phyloP scores from a whole-genome alignment of 768 basidiomycete species.

The Bullera alba region DNA sequence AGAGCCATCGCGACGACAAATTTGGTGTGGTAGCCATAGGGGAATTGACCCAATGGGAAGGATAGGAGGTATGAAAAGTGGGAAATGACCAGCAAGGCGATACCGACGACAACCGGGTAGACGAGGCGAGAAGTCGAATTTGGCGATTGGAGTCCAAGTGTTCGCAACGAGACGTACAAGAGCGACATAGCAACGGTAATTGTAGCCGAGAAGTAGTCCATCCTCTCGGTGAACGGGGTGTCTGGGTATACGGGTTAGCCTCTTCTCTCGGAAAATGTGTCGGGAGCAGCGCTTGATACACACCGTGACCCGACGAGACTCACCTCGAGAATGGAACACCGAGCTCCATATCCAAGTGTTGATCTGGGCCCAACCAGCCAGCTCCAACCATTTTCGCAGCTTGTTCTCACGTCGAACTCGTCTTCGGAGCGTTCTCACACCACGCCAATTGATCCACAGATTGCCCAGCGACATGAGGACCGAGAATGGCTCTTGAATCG shows the following conservation, averaged over 20 bases:
- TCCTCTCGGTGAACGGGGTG: conserved; percentile 69
- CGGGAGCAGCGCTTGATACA: not conserved
- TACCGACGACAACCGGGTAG: conserved; percentile 30
- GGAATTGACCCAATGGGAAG: conserved; percentile 66
- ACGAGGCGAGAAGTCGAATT: conserved; percentile 11
- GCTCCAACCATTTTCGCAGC: conserved; percentile 33
- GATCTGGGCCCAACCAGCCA: conserved; percentile 58
- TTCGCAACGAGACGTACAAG: conserved; percentile 67
- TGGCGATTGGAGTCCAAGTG: conserved; percentile 64
- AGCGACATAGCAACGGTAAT: conserved; percentile 73
- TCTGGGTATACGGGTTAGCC: conserved; percentile 50
- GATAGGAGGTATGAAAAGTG: conserved; percentile 74
- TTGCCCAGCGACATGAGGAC: conserved; percentile 86
- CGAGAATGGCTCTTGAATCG: conserved; percentile 90
- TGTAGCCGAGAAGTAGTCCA: conserved; percentile 94
- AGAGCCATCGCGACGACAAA: conserved; percentile 74
- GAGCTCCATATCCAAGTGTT: conserved; percentile 91
- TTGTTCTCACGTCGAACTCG: conserved; percentile 32
- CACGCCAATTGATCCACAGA: conserved; percentile 64
- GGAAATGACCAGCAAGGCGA: conserved; percentile 55
- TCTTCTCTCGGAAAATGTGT: not conserved
- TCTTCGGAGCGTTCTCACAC: conserved; percentile 46
- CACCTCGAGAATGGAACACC: conserved; percentile 88
- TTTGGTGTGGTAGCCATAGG: conserved; percentile 81
- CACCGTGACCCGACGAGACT: conserved; percentile 26